Percentiles rank a stretch among this genome's conserved stretches.
phyloP scores from a whole-genome alignment of 1,284 basidiomycete species.

The Marasmius oreades region DNA sequence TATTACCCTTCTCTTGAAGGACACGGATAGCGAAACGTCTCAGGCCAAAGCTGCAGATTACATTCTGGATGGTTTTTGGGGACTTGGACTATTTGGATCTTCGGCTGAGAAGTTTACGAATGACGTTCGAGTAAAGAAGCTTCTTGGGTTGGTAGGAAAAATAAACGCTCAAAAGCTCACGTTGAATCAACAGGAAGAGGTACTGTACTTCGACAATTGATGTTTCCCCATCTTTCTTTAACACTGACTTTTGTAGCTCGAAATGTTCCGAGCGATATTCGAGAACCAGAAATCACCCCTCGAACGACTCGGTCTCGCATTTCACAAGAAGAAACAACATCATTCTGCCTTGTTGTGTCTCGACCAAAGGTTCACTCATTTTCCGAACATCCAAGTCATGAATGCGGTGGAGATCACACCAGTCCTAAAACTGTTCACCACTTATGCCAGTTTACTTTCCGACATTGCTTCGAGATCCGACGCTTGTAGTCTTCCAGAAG shows the following conservation, averaged over 20 bases:
- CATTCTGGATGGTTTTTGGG: slow-evolving; percentile 30
- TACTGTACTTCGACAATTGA: slow-evolving; percentile 18
- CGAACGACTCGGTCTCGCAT: slow-evolving; percentile 23
- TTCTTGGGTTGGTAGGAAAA: slow-evolving; percentile 24
- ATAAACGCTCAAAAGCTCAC: slow-evolving; percentile 13
- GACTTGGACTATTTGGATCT: slow-evolving; percentile 26
- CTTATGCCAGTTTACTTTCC: not conserved
- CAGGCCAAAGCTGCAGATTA: slow-evolving; percentile 27
- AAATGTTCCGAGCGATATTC: slow-evolving; percentile 42
- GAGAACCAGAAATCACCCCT: slow-evolving; percentile 23
- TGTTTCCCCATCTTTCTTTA: not conserved
- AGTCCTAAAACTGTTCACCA: not conserved
- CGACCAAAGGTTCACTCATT: slow-evolving; percentile 30
- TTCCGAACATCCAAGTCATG: not conserved
- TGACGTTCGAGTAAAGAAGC: slow-evolving; percentile 10
- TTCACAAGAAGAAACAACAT: slow-evolving; percentile 22
- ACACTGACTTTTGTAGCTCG: slow-evolving; percentile 17
- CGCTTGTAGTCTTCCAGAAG: not conserved
- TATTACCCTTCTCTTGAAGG: slow-evolving; percentile 41
- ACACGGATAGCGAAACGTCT: slow-evolving; percentile 24
- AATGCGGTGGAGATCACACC: not conserved
- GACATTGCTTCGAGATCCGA: not conserved
- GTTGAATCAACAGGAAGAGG: slow-evolving; percentile 23
- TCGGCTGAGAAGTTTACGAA: slow-evolving; percentile 9
- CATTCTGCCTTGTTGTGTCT: slow-evolving; percentile 39